Evolutionary conservation across 2,329 filamentous ascomycete species (phyloP), one percentile per base, ranked within the genome.

Genomic region (Cladosporium sp.): DNA sequence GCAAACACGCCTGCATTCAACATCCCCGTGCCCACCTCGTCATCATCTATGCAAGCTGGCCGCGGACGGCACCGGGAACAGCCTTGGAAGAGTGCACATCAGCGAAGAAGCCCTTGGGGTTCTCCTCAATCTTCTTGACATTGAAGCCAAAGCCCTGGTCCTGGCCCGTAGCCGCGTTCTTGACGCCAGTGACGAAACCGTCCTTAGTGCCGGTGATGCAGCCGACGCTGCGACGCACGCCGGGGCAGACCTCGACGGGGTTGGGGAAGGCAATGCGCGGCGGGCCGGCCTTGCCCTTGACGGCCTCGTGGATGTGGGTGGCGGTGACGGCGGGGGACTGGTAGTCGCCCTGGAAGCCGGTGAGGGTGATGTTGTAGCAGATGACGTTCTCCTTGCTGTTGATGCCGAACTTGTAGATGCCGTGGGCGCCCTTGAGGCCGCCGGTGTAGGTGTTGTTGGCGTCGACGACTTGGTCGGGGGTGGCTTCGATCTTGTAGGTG

Each of bases 251-350:
- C 26, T 59, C 35, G 35, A 63, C 65, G 1, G 82, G 82, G 76
- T 85, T 83, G 35, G 83, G 81, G 72, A 85, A 83, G 3, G 80
- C 81, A 66, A 85, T 77, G 70, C 84, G 78, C 63, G 84, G 84
- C 44, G 84, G 83, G 7, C 85, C 84, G 23, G 80, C 70, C 59
- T 74, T 75, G 67, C 83, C 83, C 65, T 74, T 76, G 26, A 69
- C 72, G 7, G 76, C 83, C 73, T 86, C 76, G 74, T 86, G 84
- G 68, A 86, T 83, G 73, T 86, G 84, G 1, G 84, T 87, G 21
- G 84, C 82, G 7, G 83, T 85, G 31, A 73, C 69, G 52, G 85
- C 84, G 0, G 79, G 77, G 12, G 83, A 85, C 69, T 79, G 71
- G 72, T 84, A 86, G 2, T 81, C 75, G 62, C 84, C 84, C 26